These are phyloP conservation scores for Metschnikowia peoriensis DNA, from an alignment of 805 yeast species.

Conservation along the genomic window DNA sequence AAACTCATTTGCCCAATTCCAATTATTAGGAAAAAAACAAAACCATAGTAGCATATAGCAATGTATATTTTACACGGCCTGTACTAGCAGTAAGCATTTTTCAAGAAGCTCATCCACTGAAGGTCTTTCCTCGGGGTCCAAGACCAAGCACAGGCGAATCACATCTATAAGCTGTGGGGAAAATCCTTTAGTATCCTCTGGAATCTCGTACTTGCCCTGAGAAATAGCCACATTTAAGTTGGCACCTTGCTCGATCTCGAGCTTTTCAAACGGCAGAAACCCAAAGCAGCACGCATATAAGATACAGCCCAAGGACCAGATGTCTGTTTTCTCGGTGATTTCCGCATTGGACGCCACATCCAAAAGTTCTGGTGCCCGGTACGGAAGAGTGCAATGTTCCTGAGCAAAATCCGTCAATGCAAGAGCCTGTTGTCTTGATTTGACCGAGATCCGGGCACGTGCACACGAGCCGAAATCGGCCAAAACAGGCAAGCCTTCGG, in stretches of 20 bases:
- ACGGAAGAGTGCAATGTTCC: constrained; percentile 83
- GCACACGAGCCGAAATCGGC: constrained; percentile 83
- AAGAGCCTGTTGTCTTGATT: constrained; percentile 66
- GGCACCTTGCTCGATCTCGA: constrained; percentile 80
- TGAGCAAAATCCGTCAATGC: constrained; percentile 77
- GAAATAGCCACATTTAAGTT: constrained; percentile 72
- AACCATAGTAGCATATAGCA: neutral
- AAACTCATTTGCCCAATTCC: too few relatives aligned
- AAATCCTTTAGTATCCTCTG: constrained; percentile 49
- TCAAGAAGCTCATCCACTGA: constrained; percentile 56
- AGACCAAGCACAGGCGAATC: constrained; percentile 57
- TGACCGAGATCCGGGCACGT: constrained; percentile 54
- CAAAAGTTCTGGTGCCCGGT: constrained; percentile 86
- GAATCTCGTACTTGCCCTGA: constrained; percentile 62
- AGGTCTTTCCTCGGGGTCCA: constrained; percentile 65
- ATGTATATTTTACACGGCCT: neutral
- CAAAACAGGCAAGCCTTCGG: constrained; percentile 72
- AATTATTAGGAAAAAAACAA: neutral
- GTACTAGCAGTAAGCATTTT: constrained; percentile 35
- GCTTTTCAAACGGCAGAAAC: constrained; percentile 82
- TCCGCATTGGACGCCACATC: constrained; percentile 67
- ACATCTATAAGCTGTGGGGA: constrained; percentile 54
- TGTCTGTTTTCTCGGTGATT: constrained; percentile 74
- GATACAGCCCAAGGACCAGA: constrained; percentile 91
- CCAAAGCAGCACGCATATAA: constrained; percentile 76